phyloP scores from a whole-genome alignment of 2,329 filamentous ascomycete species.

The Chaetothyriales sp. region DNA sequence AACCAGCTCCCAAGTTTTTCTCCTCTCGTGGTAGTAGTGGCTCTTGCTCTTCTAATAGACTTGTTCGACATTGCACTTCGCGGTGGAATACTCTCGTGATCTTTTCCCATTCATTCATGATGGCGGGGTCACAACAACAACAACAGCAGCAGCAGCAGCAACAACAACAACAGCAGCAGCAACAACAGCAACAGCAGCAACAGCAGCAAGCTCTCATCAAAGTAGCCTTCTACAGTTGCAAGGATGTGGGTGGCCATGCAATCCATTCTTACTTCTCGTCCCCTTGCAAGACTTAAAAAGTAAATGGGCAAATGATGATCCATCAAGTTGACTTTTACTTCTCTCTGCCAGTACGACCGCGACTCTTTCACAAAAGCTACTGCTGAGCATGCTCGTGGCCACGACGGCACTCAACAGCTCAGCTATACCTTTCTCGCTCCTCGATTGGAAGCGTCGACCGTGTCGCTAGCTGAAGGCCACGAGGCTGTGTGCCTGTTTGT shows the following conservation, averaged over 20 bases:
- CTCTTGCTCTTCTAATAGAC: too few species aligned
- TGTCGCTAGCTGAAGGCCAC: slow-evolving; percentile 38
- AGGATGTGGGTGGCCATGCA: not conserved
- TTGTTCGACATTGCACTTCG: too few species aligned
- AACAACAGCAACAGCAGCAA: not conserved
- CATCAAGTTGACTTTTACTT: not conserved
- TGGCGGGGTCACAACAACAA: too few species aligned
- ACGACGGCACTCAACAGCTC: not conserved
- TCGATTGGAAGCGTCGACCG: slow-evolving; percentile 43
- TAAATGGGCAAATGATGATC: not conserved
- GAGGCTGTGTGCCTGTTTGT: slow-evolving; percentile 55
- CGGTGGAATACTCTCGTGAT: too few species aligned
- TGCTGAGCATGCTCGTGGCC: too few species aligned
- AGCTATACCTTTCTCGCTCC: slow-evolving; percentile 42
- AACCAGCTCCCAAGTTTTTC: too few species aligned
- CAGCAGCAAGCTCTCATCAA: not conserved
- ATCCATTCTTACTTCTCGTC: slow-evolving; percentile 11
- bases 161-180: too few species aligned
- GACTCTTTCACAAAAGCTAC: not conserved
- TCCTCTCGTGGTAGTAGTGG: too few species aligned
- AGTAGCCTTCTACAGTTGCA: slow-evolving; percentile 2
- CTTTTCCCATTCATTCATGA: too few species aligned
- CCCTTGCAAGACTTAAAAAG: slow-evolving; percentile 28
- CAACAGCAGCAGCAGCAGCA: not conserved
- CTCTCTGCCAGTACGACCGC: not conserved